Evolutionary conservation across 257 asterid species (phyloP).

Genomic region (Solanum peruvianum): DNA sequence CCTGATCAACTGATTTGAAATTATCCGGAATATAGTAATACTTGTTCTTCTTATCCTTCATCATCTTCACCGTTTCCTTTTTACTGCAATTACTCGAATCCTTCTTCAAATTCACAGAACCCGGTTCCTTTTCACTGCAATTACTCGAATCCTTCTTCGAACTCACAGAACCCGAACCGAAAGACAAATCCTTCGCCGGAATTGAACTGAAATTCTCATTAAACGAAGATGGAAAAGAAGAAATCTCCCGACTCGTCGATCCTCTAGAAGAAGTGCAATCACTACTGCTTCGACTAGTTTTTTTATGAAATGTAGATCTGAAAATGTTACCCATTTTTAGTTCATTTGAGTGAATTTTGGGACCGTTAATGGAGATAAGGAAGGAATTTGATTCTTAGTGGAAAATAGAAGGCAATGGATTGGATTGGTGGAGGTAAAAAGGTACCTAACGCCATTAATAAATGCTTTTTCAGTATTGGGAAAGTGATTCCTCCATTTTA

Average conservation of each 20-base stretch:
- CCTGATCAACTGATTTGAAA: conserved; percentile 62
- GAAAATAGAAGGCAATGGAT: neutral
- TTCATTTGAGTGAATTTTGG: neutral
- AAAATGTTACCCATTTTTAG: neutral
- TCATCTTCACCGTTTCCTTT: neutral
- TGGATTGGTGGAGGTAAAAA: neutral
- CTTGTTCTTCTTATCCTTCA: conserved; percentile 23
- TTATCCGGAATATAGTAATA: conserved; percentile 53
- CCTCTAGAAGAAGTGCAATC: neutral
- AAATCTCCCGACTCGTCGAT: neutral
- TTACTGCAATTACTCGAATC: conserved; percentile 4
- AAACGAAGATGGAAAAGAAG: neutral
- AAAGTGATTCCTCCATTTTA: neutral
- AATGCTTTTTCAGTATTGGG: neutral
- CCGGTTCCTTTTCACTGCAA: neutral
- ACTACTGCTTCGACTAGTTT: neutral
- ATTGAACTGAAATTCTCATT: neutral
- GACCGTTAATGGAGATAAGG: neutral
- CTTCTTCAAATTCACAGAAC: neutral
- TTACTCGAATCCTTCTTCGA: conserved; percentile 4
- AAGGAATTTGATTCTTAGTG: neutral
- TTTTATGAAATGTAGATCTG: neutral
- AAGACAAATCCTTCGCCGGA: neutral
- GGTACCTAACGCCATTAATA: neutral
- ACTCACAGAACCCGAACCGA: neutral